Evolutionary conservation across 306 rosid genomes (phyloP).

Genomic region (Geum urbanum): DNA sequence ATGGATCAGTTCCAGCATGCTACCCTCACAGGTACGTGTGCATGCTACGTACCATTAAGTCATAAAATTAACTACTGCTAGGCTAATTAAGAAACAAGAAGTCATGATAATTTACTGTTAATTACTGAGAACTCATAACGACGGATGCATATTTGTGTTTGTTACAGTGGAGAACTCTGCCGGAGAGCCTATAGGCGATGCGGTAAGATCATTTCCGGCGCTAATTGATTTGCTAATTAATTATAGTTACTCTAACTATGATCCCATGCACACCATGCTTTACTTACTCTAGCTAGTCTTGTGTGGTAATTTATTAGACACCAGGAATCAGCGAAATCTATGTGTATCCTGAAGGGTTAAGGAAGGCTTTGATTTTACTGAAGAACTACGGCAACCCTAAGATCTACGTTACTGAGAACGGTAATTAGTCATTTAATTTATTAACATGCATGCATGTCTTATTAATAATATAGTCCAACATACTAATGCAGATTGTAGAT

Average conservation of each 20-base stretch:
- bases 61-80: too few relatives aligned
- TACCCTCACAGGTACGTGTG: background rate
- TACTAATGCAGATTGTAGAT: background rate
- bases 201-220: background rate
- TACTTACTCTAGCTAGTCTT: background rate
- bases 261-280: background rate
- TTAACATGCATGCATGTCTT: background rate
- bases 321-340: background rate
- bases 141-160: background rate
- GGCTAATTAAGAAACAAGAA: background rate
- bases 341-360: constrained; percentile 6
- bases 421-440: background rate
- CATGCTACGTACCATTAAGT: too few relatives aligned
- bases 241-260: background rate
- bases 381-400: constrained; percentile 2
- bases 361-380: background rate
- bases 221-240: background rate
- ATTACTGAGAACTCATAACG: background rate
- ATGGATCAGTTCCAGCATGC: background rate
- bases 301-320: background rate
- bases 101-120: background rate
- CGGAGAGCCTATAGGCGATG: background rate
- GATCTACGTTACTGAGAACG: constrained; percentile 11
- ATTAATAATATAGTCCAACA: background rate
- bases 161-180: background rate